Percentiles rank a stretch among this genome's conserved stretches.
These are phyloP conservation scores for Aspergillus kassunensis DNA, from an alignment of 495 filamentous ascomycete genomes.

Conservation along the genomic window DNA sequence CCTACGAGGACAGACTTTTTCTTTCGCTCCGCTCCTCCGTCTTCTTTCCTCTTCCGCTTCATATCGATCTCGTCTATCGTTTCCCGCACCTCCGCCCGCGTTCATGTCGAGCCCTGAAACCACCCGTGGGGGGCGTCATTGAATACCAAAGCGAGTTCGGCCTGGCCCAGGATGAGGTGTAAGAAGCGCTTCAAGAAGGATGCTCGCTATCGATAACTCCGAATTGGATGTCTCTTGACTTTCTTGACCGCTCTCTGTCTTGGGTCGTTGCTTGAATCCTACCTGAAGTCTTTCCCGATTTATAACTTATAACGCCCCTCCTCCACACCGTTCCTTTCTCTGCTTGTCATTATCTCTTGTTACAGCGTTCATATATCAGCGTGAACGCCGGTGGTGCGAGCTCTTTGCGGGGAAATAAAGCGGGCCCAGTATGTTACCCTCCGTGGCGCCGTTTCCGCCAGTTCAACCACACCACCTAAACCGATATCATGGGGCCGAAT, in stretches of 20 bases:
- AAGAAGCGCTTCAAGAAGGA: conserved; percentile 48
- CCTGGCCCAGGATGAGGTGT: conserved; percentile 47
- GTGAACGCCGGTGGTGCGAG: background rate
- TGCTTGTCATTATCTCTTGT: background rate
- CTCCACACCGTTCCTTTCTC: conserved; percentile 5
- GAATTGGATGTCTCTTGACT: conserved; percentile 26
- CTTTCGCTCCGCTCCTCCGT: conserved; percentile 23
- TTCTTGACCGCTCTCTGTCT: conserved; percentile 19
- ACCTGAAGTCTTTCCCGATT: background rate
- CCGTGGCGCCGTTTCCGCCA: conserved; percentile 41
- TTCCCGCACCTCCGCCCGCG: conserved; percentile 12
- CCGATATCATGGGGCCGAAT: conserved; percentile 30
- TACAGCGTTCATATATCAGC: background rate
- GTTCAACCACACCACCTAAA: conserved; percentile 44
- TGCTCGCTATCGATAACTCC: conserved; percentile 42
- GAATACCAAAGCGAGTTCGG: conserved; percentile 19
- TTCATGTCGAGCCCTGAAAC: conserved; percentile 27
- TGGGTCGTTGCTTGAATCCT: conserved; percentile 14
- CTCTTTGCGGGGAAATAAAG: background rate
- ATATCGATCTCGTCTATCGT: conserved; percentile 12
- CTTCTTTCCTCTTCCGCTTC: conserved; percentile 10
- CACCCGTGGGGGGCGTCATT: conserved; percentile 22
- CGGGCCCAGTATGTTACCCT: conserved; percentile 41
- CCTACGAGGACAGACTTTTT: conserved; percentile 13
- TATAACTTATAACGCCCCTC: too few relatives aligned